Base-by-base conservation (phyloP, 139 green algal genomes). In the Edaphochlamys debaryana region DNA sequence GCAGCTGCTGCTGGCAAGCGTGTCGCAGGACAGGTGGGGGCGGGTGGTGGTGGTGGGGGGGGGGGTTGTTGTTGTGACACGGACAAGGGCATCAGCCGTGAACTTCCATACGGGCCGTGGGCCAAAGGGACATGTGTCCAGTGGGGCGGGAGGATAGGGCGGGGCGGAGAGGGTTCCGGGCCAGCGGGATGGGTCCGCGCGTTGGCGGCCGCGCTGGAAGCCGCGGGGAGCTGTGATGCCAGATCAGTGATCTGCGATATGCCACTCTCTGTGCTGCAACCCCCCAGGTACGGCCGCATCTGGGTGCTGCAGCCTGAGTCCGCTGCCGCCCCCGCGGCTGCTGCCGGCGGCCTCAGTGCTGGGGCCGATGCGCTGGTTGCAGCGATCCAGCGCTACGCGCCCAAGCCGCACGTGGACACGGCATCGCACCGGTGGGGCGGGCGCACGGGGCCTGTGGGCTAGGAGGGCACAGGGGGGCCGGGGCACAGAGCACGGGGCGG, bases 1-100 rank as follows among this genome's bases (percentile, higher is more conserved):
- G 34, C 83, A 85, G 79, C 69, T 99, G 68, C 92, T 98, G 86
- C 87, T 99, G 45, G 97, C 97, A 13, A 96, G 87, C 67, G 96
- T 93, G 0, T 96, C 93, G 4, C 95, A 99, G 86, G 97, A 99
- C 87, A 94, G 93, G 70, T 95, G 86, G 30, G 58, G n/a, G 29
- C 29, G 66, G n/a, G n/a, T n/a, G n/a, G n/a, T n/a, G n/a, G n/a
- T n/a, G n/a, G n/a, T n/a, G n/a, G n/a, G n/a, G n/a, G n/a, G n/a
- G n/a, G n/a, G n/a, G n/a, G n/a, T n/a, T n/a, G n/a, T n/a, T n/a
- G n/a, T n/a, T n/a, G n/a, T n/a, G n/a, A n/a, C n/a, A n/a, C n/a
- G n/a, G n/a, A n/a, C n/a, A n/a, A n/a, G n/a, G n/a, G n/a, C n/a
- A n/a, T n/a, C n/a, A n/a, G n/a, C n/a, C n/a, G n/a, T n/a, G n/a